These are phyloP conservation scores for Trichoderma sp. DNA, from an alignment of 2,329 filamentous ascomycete species.

Conservation along the genomic window DNA sequence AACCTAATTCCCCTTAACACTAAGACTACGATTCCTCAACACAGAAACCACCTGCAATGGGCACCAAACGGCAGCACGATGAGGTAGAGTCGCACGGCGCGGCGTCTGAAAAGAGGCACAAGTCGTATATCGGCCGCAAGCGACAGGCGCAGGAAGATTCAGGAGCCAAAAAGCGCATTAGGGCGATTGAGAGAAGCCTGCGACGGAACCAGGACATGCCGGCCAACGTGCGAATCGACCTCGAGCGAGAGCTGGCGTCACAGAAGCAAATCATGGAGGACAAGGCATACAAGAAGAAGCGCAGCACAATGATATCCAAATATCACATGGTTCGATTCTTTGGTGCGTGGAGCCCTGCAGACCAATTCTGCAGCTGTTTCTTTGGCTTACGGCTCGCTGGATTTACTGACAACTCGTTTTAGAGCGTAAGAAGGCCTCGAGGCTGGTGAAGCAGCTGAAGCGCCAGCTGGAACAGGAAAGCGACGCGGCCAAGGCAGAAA, in stretches of 20 bases:
- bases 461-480: constrained; percentile 53
- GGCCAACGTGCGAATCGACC: constrained; percentile 63
- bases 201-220: constrained; percentile 61
- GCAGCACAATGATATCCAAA: constrained; percentile 68
- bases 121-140: constrained; percentile 35
- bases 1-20: neutral
- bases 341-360: constrained; percentile 45
- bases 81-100: constrained; percentile 27
- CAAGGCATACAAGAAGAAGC: constrained; percentile 57
- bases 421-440: constrained; percentile 72
- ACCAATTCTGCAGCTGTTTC: neutral
- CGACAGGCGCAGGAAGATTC: constrained; percentile 47
- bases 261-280: constrained; percentile 63
- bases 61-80: constrained; percentile 32
- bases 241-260: constrained; percentile 68
- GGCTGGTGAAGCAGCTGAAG: constrained; percentile 62
- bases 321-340: constrained; percentile 87
- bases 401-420: neutral
- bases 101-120: constrained; percentile 33
- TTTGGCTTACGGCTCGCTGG: constrained; percentile 7
- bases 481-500: constrained; percentile 49
- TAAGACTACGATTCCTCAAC: neutral
- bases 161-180: constrained; percentile 67
- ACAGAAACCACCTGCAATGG: constrained; percentile 26
- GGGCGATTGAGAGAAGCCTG: constrained; percentile 66